These are phyloP conservation scores for Yamadazyma phyllophila DNA, from an alignment of 805 yeast species.

Conservation along the genomic window DNA sequence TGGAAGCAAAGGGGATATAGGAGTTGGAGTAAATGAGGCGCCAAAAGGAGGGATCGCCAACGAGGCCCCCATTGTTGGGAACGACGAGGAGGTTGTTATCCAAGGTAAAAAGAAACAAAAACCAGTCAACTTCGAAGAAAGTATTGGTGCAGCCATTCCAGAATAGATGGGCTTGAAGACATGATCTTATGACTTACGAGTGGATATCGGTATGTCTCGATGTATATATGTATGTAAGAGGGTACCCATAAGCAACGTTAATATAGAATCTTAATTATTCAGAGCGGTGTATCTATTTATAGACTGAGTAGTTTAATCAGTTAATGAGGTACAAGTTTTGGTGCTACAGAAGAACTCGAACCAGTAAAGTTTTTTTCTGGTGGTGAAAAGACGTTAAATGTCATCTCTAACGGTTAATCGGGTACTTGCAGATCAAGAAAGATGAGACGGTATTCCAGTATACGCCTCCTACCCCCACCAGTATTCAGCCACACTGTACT, in stretches of 20 bases:
- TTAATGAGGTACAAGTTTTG: too few species aligned
- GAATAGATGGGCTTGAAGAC: neutral
- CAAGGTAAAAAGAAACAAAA: slow-evolving; percentile 13
- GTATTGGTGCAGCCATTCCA: slow-evolving; percentile 1
- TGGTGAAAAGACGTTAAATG: too few species aligned
- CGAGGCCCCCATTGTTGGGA: slow-evolving; percentile 44
- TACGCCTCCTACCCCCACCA: too few species aligned
- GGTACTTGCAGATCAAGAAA: too few species aligned
- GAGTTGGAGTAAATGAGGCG: slow-evolving; percentile 40
- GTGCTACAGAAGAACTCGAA: too few species aligned
- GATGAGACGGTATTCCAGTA: too few species aligned
- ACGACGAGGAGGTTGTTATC: slow-evolving; percentile 28
- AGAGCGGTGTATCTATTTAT: neutral
- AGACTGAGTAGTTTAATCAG: neutral
- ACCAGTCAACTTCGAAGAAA: slow-evolving; percentile 4
- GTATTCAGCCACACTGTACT: too few species aligned
- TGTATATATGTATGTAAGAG: neutral
- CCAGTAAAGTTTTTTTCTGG: too few species aligned
- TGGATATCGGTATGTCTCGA: neutral
- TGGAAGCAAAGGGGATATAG: slow-evolving; percentile 39
- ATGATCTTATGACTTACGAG: slow-evolving; percentile 4
- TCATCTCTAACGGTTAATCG: too few species aligned
- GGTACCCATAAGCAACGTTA: neutral
- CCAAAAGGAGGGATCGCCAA: slow-evolving; percentile 48
- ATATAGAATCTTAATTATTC: neutral